Percentiles rank a stretch among this genome's conserved stretches.
These are phyloP conservation scores for Guadua angustifolia DNA, from an alignment of 176 grass and related monocot genomes.

Conservation along the genomic window DNA sequence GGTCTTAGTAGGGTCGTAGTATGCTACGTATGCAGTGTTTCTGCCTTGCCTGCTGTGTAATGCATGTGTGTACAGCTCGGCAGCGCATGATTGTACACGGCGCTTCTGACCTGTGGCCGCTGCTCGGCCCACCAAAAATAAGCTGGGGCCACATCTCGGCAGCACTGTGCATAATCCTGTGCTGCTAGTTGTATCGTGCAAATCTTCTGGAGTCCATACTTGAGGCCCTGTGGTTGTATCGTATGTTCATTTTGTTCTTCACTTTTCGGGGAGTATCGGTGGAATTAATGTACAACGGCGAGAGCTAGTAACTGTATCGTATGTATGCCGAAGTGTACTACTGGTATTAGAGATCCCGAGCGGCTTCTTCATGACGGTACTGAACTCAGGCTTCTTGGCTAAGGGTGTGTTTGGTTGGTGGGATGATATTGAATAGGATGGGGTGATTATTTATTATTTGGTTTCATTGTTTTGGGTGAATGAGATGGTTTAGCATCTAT, in stretches of 20 bases:
- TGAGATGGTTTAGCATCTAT: no score
- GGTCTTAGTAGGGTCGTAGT: conserved; percentile 48
- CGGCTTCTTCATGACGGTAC: conserved; percentile 54
- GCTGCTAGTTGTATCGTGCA: conserved; percentile 18
- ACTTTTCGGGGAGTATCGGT: conserved; percentile 1
- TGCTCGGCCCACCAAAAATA: conserved; percentile 20
- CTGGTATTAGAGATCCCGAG: conserved; percentile 6
- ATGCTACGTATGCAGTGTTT: background rate
- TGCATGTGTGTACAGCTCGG: background rate
- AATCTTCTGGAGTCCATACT: background rate
- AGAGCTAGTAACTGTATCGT: conserved; percentile 1
- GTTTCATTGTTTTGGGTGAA: no score
- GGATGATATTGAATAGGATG: no score
- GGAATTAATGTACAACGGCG: background rate
- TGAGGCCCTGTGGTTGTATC: background rate
- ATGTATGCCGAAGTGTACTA: background rate
- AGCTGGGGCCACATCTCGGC: conserved; percentile 30
- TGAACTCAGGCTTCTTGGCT: conserved; percentile 48
- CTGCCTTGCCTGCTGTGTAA: background rate
- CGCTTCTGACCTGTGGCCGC: conserved; percentile 37
- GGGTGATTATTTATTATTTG: conserved; percentile 24
- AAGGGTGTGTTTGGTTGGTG: conserved; percentile 60
- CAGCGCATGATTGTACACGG: background rate
- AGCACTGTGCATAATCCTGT: conserved; percentile 29
- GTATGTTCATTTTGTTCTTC: background rate